phyloP scores from a whole-genome alignment of 768 basidiomycete species.

The Lactifluus subvellereus region DNA sequence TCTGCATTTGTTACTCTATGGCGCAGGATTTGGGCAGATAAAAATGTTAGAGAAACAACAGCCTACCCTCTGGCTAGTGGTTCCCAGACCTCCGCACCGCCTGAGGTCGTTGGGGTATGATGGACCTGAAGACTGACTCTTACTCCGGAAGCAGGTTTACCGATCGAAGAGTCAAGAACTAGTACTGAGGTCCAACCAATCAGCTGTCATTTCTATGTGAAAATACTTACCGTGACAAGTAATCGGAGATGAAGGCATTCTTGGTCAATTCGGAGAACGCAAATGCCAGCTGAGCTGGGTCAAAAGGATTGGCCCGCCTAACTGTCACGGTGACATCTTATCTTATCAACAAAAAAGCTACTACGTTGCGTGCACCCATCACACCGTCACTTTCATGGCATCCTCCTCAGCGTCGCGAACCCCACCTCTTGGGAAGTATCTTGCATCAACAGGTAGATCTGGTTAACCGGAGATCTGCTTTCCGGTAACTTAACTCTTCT shows the following conservation, averaged over 20 bases:
- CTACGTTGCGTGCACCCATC: background rate
- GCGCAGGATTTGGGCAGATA: slow-evolving; percentile 14
- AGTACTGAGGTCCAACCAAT: background rate
- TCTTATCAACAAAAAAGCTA: slow-evolving; percentile 9
- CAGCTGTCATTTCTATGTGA: background rate
- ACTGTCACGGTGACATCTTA: background rate
- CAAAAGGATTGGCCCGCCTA: background rate
- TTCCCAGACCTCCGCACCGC: slow-evolving; percentile 42
- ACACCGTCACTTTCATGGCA: slow-evolving; percentile 28
- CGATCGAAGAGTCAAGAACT: slow-evolving; percentile 86
- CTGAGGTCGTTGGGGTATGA: slow-evolving; percentile 29
- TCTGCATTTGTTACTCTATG: slow-evolving; percentile 69
- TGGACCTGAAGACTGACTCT: slow-evolving; percentile 55
- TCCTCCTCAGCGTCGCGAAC: slow-evolving; percentile 31
- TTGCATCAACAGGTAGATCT: slow-evolving; percentile 72
- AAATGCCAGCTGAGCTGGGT: background rate
- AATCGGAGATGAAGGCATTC: slow-evolving; percentile 63
- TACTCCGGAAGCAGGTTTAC: slow-evolving; percentile 74
- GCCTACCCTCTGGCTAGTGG: slow-evolving; percentile 56
- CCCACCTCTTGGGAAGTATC: slow-evolving; percentile 81
- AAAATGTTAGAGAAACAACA: background rate
- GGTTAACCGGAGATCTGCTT: background rate
- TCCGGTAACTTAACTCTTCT: background rate
- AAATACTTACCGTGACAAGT: slow-evolving; percentile 75
- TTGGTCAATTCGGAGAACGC: background rate